phyloP scores from a whole-genome alignment of 768 basidiomycete species.

The Pleurotus giganteus region DNA sequence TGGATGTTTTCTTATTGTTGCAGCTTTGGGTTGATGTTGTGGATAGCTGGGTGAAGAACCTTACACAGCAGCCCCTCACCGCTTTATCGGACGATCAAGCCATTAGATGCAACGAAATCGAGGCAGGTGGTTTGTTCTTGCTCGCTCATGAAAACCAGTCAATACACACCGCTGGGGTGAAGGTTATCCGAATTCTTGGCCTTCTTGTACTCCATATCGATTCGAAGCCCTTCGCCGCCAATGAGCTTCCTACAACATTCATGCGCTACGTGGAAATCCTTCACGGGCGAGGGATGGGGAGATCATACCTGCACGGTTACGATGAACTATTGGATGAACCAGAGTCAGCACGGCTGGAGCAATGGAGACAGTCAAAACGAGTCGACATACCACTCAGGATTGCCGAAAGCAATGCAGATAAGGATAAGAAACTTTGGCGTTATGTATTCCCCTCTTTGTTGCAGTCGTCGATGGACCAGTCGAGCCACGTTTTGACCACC shows the following conservation, averaged over 20 bases:
- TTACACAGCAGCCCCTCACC: slow-evolving; percentile 40
- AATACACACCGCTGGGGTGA: slow-evolving; percentile 60
- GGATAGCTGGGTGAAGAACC: slow-evolving; percentile 60
- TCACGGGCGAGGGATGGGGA: slow-evolving; percentile 44
- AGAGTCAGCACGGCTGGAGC: slow-evolving; percentile 59
- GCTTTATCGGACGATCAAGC: slow-evolving; percentile 39
- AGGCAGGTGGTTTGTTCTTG: slow-evolving; percentile 73
- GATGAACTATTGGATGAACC: slow-evolving; percentile 64
- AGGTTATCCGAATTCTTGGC: slow-evolving; percentile 59
- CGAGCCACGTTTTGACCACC: slow-evolving; percentile 39
- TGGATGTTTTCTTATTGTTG: slow-evolving; percentile 68
- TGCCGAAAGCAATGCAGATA: slow-evolving; percentile 65
- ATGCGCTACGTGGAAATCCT: slow-evolving; percentile 51
- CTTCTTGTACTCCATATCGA: slow-evolving; percentile 44
- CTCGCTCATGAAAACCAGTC: slow-evolving; percentile 52
- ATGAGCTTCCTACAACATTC: slow-evolving; percentile 23
- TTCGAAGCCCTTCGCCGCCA: slow-evolving; percentile 24
- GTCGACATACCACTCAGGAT: slow-evolving; percentile 62
- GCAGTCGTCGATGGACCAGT: slow-evolving; percentile 50
- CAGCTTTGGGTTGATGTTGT: slow-evolving; percentile 74
- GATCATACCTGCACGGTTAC: slow-evolving; percentile 54
- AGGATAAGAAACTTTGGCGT: slow-evolving; percentile 73
- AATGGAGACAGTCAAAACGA: slow-evolving; percentile 61
- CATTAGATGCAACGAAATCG: slow-evolving; percentile 55
- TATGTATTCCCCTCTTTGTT: slow-evolving; percentile 69